Evolutionary conservation across 805 yeast genomes (phyloP).

Genomic region (Saccharomycopsis sp.): DNA sequence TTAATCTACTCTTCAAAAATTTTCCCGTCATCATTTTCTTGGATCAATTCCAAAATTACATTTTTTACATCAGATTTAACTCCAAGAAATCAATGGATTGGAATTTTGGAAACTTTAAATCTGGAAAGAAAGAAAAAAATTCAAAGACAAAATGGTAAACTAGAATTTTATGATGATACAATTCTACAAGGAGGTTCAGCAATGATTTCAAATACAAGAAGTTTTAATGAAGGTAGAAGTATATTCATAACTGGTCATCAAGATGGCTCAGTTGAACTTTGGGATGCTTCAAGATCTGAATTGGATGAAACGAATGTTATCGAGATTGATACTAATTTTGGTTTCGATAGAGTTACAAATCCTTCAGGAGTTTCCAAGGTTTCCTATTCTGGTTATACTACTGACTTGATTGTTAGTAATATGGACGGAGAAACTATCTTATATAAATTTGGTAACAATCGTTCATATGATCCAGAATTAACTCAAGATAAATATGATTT

Average conservation of each 20-base stretch:
- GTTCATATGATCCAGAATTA: slow-evolving; percentile 29
- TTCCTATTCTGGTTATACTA: slow-evolving; percentile 69
- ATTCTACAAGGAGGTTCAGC: slow-evolving; percentile 79
- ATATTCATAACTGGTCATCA: slow-evolving; percentile 77
- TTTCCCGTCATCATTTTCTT: slow-evolving; percentile 74
- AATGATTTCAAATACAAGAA: slow-evolving; percentile 35
- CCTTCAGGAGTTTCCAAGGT: slow-evolving; percentile 42
- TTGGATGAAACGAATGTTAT: slow-evolving; percentile 46
- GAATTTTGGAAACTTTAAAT: slow-evolving; percentile 52
- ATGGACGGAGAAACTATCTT: slow-evolving; percentile 64
- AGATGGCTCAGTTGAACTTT: slow-evolving; percentile 71
- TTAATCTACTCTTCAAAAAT: slow-evolving; percentile 41
- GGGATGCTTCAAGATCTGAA: slow-evolving; percentile 78
- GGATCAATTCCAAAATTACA: slow-evolving; percentile 67
- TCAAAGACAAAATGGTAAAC: background rate
- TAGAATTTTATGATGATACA: slow-evolving; percentile 24
- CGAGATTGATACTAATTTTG: slow-evolving; percentile 44
- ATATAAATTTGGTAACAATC: slow-evolving; percentile 57
- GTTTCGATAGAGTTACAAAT: slow-evolving; percentile 32
- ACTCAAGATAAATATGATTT: slow-evolving; percentile 20
- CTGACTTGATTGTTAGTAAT: slow-evolving; percentile 63
- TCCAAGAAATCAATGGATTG: slow-evolving; percentile 62
- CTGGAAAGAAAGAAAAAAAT: slow-evolving; percentile 7
- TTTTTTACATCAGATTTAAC: slow-evolving; percentile 44
- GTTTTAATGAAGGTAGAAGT: slow-evolving; percentile 38